phyloP scores from a whole-genome alignment of 2,329 filamentous ascomycete genomes.

The Aphanocladium album region DNA sequence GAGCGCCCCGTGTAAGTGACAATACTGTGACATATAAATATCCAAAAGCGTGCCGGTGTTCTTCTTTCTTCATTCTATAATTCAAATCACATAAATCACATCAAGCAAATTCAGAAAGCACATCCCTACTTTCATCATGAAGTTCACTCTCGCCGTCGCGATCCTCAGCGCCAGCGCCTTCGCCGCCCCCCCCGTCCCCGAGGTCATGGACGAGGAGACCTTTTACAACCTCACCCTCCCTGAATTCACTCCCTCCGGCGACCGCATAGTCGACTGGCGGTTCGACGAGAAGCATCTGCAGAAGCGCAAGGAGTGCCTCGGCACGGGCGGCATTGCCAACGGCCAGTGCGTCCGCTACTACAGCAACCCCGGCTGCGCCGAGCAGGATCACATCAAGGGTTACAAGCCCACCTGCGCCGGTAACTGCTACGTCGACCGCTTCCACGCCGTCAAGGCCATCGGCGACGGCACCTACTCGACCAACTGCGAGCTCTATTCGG shows the following conservation, averaged over 20 bases:
- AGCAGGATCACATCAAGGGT: slow-evolving; percentile 12
- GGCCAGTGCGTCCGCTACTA: slow-evolving; percentile 13
- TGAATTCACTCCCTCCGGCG: slow-evolving; percentile 6
- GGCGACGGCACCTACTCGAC: slow-evolving; percentile 13
- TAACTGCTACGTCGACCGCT: slow-evolving; percentile 14
- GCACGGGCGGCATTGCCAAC: slow-evolving; percentile 7
- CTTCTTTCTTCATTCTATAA: no score
- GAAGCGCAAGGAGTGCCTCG: background rate
- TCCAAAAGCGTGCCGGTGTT: no score
- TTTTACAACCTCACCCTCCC: slow-evolving; percentile 13
- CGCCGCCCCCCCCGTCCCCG: background rate
- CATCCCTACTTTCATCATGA: background rate
- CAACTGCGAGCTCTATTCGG: slow-evolving; percentile 12
- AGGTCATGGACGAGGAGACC: slow-evolving; percentile 2
- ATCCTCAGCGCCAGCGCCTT: background rate
- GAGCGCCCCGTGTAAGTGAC: background rate
- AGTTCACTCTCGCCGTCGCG: background rate
- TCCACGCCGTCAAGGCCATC: slow-evolving; percentile 4
- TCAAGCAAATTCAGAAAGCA: no score
- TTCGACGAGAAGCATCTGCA: background rate
- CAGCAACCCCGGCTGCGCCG: slow-evolving; percentile 2
- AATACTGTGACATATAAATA: background rate
- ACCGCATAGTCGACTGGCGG: slow-evolving; percentile 10
- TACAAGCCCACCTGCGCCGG: slow-evolving; percentile 14
- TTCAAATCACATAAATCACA: no score